Base-by-base conservation (phyloP, 345 rosid genomes). In the Anastatica hierochuntica region DNA sequence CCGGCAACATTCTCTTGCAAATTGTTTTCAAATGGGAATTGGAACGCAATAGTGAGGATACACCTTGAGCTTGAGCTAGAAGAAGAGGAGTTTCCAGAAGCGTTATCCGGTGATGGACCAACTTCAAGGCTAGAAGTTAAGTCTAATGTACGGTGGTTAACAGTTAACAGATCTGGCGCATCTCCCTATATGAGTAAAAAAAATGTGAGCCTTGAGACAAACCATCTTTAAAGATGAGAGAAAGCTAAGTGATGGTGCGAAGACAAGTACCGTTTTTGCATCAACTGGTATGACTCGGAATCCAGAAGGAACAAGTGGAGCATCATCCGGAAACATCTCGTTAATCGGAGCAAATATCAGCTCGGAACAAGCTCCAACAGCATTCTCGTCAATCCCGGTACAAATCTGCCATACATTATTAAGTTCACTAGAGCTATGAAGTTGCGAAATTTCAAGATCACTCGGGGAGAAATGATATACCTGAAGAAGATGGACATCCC, bases 331-430 rank as follows among this genome's bases (percentile, higher is more conserved):
- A 54, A 90, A 90, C 7, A 96, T 82, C 63, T 87, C 96, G 62
- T 90, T 95, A 6, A 90, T 87, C 39, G 96, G 96, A 5, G 96
- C 96, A 76, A 79, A 87, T 42, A 90, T 92, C 48, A 90, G 98
- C 71, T 90, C 95, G 15, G 98, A 92, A 77, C 95, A 87, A 33
- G 87, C 79, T 55, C 88, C 92, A 60, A 84, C 77, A 39, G 82
- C 82, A 78, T 75, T 90, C 71, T 90, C 98, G 75, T 90, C 98
- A 53, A 87, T 77, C 38, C 98, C 98, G 9, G 81, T 75, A 59
- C 98, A 88, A 4, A 80, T 75, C 98, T 90, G 75, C 24, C 2
- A 21, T 21, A 2, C 24, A 21, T 21, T 5, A 21, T 21, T 21
- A 21, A 2, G 24, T 2, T 2, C n/a, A n/a, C n/a, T n/a, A n/a